A percentile compares a stretch with the other conserved stretches of the same genome.
Conservation (phyloP, 1,284 basidiomycete genomes). For the Bondarzewia mesenterica region DNA sequence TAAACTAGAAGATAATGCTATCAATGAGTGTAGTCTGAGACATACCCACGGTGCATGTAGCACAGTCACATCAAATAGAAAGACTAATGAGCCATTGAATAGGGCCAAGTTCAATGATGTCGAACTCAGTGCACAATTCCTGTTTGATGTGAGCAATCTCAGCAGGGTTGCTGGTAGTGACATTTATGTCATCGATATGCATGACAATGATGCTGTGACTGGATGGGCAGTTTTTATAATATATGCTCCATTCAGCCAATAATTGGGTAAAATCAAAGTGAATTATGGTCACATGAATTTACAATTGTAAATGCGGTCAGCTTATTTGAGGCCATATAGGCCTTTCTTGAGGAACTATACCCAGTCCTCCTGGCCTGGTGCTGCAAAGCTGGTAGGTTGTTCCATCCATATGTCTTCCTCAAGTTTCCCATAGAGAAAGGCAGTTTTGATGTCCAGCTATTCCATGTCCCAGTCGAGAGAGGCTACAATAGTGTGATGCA, state of each 20-base stretch:
- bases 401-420: conserved; percentile 14
- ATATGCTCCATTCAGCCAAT: not conserved
- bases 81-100: conserved; percentile 17
- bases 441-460: conserved; percentile 21
- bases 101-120: conserved; percentile 16
- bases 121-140: conserved; percentile 3
- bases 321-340: conserved; percentile 16
- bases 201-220: not conserved
- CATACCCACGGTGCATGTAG: conserved; percentile 19
- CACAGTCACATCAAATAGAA: conserved; percentile 21
- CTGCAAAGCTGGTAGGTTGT: conserved; percentile 12
- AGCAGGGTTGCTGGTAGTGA: not conserved
- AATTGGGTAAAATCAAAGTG: not conserved
- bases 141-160: not conserved
- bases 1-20: conserved; percentile 23
- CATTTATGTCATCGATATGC: not conserved
- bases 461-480: conserved; percentile 17
- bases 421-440: conserved; percentile 17
- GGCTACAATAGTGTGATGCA: conserved; percentile 19
- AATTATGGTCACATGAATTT: not conserved
- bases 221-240: not conserved
- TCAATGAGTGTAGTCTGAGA: conserved; percentile 32
- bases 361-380: not conserved
- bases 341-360: conserved; percentile 7
- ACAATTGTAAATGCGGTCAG: conserved; percentile 8